Percentiles rank a stretch among this genome's conserved stretches.
Conservation (phyloP, 305 asterid species). For the Stenogyne calaminthoides region DNA sequence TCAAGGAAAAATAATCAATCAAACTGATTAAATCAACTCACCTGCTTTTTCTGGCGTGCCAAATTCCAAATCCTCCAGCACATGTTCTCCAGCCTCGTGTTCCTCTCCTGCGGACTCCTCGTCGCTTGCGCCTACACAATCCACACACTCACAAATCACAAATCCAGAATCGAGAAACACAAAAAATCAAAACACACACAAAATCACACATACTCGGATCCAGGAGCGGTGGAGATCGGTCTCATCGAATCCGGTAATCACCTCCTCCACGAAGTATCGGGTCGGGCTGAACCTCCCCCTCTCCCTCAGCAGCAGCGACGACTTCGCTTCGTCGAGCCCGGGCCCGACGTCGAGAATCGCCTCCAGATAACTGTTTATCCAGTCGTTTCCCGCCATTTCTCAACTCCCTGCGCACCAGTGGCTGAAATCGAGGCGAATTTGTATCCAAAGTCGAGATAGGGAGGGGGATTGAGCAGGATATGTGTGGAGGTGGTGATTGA, state of each 20-base stretch:
- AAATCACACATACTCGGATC: conserved; percentile 59
- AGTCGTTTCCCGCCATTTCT: conserved; percentile 90
- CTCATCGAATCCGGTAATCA: conserved; percentile 88
- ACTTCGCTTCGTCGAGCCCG: conserved; percentile 61
- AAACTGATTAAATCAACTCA: conserved; percentile 26
- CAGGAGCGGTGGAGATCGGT: conserved; percentile 93
- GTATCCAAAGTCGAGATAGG: conserved; percentile 8
- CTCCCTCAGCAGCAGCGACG: conserved; percentile 81
- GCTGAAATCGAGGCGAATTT: conserved; percentile 19
- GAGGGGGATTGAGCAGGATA: not conserved
- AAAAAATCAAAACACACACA: not conserved
- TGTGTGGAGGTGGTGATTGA: conserved; percentile 31
- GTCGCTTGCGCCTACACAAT: conserved; percentile 77
- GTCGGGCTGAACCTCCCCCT: conserved; percentile 95
- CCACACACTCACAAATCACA: conserved; percentile 6
- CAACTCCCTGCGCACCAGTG: conserved; percentile 23
- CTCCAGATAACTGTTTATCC: conserved; percentile 92
- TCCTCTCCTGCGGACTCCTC: conserved; percentile 91
- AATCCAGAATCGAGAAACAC: not conserved
- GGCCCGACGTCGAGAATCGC: conserved; percentile 92
- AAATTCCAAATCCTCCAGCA: conserved; percentile 98
- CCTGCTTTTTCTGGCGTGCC: conserved; percentile 97
- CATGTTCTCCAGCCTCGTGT: conserved; percentile 95
- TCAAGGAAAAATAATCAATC: not conserved
- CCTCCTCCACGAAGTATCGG: conserved; percentile 93